These are phyloP conservation scores for Melaleuca quinquenervia DNA, from an alignment of 345 rosid genomes.

Conservation along the genomic window DNA sequence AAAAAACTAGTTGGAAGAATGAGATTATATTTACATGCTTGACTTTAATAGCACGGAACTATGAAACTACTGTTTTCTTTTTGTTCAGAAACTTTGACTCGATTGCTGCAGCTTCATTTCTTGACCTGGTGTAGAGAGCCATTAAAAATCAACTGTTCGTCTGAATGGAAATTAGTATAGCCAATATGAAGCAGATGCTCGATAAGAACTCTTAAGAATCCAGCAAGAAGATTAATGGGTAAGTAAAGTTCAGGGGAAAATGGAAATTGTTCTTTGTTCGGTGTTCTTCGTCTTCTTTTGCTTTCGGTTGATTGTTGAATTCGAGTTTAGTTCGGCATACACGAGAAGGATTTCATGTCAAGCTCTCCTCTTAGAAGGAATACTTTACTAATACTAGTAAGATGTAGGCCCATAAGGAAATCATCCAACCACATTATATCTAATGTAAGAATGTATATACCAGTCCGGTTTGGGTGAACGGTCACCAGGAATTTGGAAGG, in stretches of 20 bases:
- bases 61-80: not conserved
- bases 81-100: not conserved
- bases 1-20: not conserved
- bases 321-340: not conserved
- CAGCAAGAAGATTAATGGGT: not conserved
- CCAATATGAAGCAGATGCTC: not conserved
- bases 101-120: not conserved
- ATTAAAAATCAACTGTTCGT: not conserved
- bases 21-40: not conserved
- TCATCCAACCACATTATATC: not conserved
- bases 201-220: not conserved
- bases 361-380: not conserved
- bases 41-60: not conserved
- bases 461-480: too few species aligned
- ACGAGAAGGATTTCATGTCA: not conserved
- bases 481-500: too few species aligned
- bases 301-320: not conserved
- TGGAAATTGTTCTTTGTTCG: not conserved
- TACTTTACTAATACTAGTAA: not conserved
- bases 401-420: not conserved
- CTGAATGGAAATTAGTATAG: not conserved
- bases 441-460: too few species aligned
- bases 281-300: constrained; percentile 1
- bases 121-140: not conserved
- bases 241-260: not conserved